Base-by-base conservation (phyloP, 2,329 filamentous ascomycete genomes). In the Geosmithia morbida region DNA sequence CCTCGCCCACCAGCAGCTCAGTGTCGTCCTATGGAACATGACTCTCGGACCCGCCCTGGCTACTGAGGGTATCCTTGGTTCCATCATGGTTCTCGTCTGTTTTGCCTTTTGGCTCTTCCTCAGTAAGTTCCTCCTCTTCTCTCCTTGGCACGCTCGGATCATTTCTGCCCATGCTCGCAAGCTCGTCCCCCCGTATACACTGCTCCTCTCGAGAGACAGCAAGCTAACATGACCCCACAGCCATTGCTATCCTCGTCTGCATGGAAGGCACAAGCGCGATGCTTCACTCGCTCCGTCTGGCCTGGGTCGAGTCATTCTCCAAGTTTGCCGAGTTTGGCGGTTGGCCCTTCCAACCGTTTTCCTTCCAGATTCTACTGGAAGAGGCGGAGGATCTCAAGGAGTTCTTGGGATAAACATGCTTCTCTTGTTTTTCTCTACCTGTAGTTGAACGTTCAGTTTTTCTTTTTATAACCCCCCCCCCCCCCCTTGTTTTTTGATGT, bases 201-300 rank as follows among this genome's bases (percentile, higher is more conserved):
- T 5, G 22, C 22, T 26, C 22, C 22, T 8, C 8, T 26, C 8
- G 22, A 26, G 33, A 37, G 6, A 16, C 6, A 13, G 13, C n/a
- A 43, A 18, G 47, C 61, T 66, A 54, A 66, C 52, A 14, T 3
- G 7, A 17, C 13, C 13, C 7, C 37, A 7, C 17, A 69, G 66
- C 66, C 26, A 68, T 70, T 53, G 66, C 66, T 52, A 75, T 96
- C 54, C 71, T 96, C 49, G 90, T 92, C 56, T 80, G 92, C 57
- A 96, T 96, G 89, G 89, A 96, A 64, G 89, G 89, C 53, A 95
- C 90, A 30, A 90, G 85, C 66, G 89, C 89, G 57, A 96, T 96
- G 89, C 74, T 94, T 68, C 88, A 95, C 69, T 87, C 83, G 51
- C 75, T 96, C 56, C 79, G 89, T 72, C 70, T 96, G 59, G 89